Base-by-base conservation (phyloP, 2,329 filamentous ascomycete species). In the Colletotrichum australisinense region DNA sequence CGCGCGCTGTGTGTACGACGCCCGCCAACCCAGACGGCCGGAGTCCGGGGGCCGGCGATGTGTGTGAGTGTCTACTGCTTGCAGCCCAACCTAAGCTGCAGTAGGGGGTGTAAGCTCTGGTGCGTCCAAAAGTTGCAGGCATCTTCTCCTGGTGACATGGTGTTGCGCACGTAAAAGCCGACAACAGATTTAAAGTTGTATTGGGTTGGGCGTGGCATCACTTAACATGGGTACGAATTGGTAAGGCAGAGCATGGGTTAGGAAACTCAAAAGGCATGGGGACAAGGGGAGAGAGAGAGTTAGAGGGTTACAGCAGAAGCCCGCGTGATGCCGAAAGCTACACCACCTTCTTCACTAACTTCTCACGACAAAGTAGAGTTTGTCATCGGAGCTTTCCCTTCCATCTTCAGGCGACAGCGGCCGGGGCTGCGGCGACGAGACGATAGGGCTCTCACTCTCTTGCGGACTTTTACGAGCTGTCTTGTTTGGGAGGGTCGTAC, bases 11-110 rank as follows among this genome's bases (percentile, higher is more conserved):
- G 42, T 22, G 42, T 49, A 19, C 19, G 42, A n/a, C 42, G 42
- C 59, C 19, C 59, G 26, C 42, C 19, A 53, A 26, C 46, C 62
- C 62, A 55, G 62, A 55, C n/a, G n/a, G 62, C 28, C n/a, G 62
- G 62, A 63, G 46, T 35, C 62, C 52, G 52, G 52, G 22, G 28
- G n/a, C 28, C 46, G 24, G 24, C 24, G 35, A 57, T 57, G 35
- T 35, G n/a, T 12, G 11, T 12, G 30, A 32, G 30, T 32, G 30
- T 32, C 30, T 32, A 32, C 38, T 42, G 38, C 38, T 42, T 7
- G 38, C 38, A 42, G 38, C 38, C 38, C 38, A 19, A 42, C 38
- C 5, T 7, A 42, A 19, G 38, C 14, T 42, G 16, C 38, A 42
- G 38, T 42, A 1, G 38, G 38, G 35, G 38, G 14, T 42, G 38